These are phyloP conservation scores for Euphorbia celastroides DNA, from an alignment of 441 rosid genomes.

Conservation along the genomic window DNA sequence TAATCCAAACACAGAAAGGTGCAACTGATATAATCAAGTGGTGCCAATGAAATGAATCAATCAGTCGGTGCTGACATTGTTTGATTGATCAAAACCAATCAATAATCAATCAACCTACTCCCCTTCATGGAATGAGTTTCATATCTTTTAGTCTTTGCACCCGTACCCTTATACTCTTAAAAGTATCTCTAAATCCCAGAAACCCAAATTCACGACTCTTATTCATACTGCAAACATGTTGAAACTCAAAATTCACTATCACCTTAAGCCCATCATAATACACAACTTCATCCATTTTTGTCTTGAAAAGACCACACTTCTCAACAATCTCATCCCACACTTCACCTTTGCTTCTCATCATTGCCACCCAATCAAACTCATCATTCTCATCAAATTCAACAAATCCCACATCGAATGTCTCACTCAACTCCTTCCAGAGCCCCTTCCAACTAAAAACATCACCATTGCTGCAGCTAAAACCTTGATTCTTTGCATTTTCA, in stretches of 20 bases:
- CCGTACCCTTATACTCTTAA: slow-evolving; percentile 21
- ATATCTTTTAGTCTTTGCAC: slow-evolving; percentile 24
- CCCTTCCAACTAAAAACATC: slow-evolving; percentile 32
- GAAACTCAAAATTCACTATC: slow-evolving; percentile 20
- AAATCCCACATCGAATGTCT: slow-evolving; percentile 21
- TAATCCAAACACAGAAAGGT: no score
- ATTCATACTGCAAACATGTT: slow-evolving; percentile 32
- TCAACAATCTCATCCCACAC: slow-evolving; percentile 36
- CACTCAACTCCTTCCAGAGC: slow-evolving; percentile 25
- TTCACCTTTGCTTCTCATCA: slow-evolving; percentile 20
- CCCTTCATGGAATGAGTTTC: slow-evolving; percentile 37
- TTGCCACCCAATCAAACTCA: slow-evolving; percentile 19
- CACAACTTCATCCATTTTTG: slow-evolving; percentile 28
- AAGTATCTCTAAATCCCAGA: slow-evolving; percentile 17
- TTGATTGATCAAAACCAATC: no score
- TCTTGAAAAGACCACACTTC: slow-evolving; percentile 25
- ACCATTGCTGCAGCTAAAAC: slow-evolving; percentile 29
- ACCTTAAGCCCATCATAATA: slow-evolving; percentile 15
- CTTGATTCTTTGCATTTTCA: slow-evolving; percentile 20
- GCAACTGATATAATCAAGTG: no score
- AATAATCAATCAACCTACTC: no score
- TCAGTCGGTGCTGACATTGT: no score
- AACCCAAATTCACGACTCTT: slow-evolving; percentile 38
- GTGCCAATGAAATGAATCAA: no score
- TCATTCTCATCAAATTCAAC: slow-evolving; percentile 23